Evolutionary conservation across 169 alveolate species (phyloP), one percentile per base, ranked within the genome.

Genomic region (Plasmodium cynomolgi): DNA sequence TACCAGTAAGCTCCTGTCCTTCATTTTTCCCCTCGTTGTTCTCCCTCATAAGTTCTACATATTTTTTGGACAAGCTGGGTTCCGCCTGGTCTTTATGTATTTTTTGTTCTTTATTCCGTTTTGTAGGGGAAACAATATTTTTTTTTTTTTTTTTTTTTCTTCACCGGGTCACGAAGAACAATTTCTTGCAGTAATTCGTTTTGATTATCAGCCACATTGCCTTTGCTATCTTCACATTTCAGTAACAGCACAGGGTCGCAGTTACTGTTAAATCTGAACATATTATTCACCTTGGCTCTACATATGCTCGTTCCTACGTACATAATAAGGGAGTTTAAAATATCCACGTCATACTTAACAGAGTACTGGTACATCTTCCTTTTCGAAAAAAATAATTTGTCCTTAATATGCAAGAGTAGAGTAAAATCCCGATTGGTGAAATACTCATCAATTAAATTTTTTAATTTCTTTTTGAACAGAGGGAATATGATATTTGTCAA

Each of bases 351-450:
- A 81, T 91, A 91, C 73, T 90, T 90, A 20, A 79, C 75, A 80
- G 77, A 90, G 50, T 41, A 68, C 4, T 90, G 94, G 72, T 90
- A 90, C 15, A 47, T 90, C 73, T 80, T 79, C 68, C 73, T 90
- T 58, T 80, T 90, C 34, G 94, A 73, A 26, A 90, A 71, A 29
- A 33, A 79, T 90, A 90, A 90, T 33, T 73, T 90, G 8, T 90
- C 75, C 83, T 90, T 54, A 37, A 90, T 90, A 37, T 80, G 81
- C 11, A 90, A 44, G 20, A 90, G 90, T 80, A 90, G 73, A 9
- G 75, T 39, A 91, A 84, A 82, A 96, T 95, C 74, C 93, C 91
- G 17, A 98, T 98, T 23, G 84, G 84, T 29, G 91, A 84, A 83
- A 95, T 92, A 91, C 96, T 91, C 85, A 39, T 91, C 96, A 37